Percentiles rank a stretch among this genome's conserved stretches.
phyloP scores from a whole-genome alignment of 352 stramenopile genomes.

The Phytophthora meadii region DNA sequence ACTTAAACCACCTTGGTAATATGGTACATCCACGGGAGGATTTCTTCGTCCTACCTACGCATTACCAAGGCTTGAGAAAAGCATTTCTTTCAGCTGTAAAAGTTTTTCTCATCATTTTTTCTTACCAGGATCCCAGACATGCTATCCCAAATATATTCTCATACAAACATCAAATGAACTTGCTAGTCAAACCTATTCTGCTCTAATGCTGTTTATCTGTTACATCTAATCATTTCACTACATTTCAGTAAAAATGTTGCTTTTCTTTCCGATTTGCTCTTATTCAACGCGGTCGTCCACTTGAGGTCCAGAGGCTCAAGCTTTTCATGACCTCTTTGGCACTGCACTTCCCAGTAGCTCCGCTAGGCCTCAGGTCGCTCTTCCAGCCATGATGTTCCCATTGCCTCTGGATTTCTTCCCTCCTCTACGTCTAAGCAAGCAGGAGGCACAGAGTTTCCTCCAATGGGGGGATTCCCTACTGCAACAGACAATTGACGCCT shows the following conservation, averaged over 20 bases:
- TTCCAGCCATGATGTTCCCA: slow-evolving; percentile 54
- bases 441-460: slow-evolving; percentile 64
- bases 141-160: slow-evolving; percentile 10
- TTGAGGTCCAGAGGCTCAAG: slow-evolving; percentile 20
- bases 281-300: slow-evolving; percentile 7
- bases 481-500: slow-evolving; percentile 71
- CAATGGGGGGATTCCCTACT: slow-evolving; percentile 70
- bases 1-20: slow-evolving; percentile 15
- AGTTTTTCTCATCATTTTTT: no score
- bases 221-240: not conserved
- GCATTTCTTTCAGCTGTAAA: not conserved
- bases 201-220: slow-evolving; percentile 4
- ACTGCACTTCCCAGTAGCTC: slow-evolving; percentile 21
- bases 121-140: slow-evolving; percentile 1
- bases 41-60: not conserved
- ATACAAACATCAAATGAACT: slow-evolving; percentile 16
- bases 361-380: slow-evolving; percentile 6
- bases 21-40: not conserved
- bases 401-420: slow-evolving; percentile 70
- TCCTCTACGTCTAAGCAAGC: slow-evolving; percentile 50
- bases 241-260: not conserved
- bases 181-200: slow-evolving; percentile 2
- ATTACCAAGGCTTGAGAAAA: slow-evolving; percentile 2
- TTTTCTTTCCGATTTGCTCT: slow-evolving; percentile 7
- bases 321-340: slow-evolving; percentile 15